Evolutionary conservation across 2,329 filamentous ascomycete species (phyloP), one percentile per base, ranked within the genome.

Genomic region (Rhynchosporium graminicola): DNA sequence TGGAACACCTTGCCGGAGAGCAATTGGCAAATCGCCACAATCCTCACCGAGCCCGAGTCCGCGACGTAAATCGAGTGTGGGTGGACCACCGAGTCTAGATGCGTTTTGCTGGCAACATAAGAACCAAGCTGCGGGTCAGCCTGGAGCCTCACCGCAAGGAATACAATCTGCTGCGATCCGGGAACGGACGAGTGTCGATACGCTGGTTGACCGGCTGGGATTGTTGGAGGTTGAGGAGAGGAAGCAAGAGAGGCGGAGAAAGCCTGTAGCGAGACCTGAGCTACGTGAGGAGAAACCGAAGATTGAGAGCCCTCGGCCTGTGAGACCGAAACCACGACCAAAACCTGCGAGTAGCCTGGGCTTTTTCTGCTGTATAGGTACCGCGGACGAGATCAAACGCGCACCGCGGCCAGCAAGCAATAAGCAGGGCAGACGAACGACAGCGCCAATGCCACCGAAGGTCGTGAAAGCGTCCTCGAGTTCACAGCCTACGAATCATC

Each of bases 31-130:
- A 9, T 66, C 71, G 13, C 69, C 65, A 38, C 61, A 67, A 43
- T 67, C 66, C 33, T 76, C 70, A 26, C 69, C 71, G 33, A 65
- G 57, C 57, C 68, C 69, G 26, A 72, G 62, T 68, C 70, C 68
- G 56, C 65, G 55, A 64, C 59, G 64, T 63, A 48, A 57, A 33
- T 59, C 69, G 26, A 71, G 61, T 69, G 70, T 68, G 60, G 64
- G 52, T 62, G 60, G 64, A 63, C 38, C 51, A 46, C 60, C 62
- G 68, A 74, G 57, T 68, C 70, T 56, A 62, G 74, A 67, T 59
- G 74, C 60, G 52, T 97, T 92, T 77, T 98, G 94, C 80, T 97
- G 91, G 89, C 92, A 97, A 75, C 95, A 99, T 79, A 93, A 91
- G 74, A 91, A 95, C 62, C 95, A 99, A 76, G 68, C 71, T 75